These are phyloP conservation scores for Cryptococcus deneoformans DNA, from an alignment of 1,284 basidiomycete genomes.

Conservation along the genomic window DNA sequence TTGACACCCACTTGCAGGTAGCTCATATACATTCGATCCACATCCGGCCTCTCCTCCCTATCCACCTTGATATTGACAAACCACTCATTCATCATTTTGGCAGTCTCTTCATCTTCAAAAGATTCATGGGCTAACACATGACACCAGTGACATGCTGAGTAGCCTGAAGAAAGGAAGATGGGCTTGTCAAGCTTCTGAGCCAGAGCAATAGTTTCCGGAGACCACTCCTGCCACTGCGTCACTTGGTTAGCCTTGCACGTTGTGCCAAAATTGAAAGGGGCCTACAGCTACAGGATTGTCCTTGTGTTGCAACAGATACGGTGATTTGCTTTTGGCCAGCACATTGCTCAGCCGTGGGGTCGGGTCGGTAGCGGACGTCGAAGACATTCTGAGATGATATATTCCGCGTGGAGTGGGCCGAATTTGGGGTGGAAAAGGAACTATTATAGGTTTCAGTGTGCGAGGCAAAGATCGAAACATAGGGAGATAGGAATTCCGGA, in stretches of 20 bases:
- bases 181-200: conserved; percentile 50
- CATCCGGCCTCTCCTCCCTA: conserved; percentile 54
- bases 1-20: conserved; percentile 45
- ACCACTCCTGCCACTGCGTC: conserved; percentile 54
- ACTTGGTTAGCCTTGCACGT: not conserved
- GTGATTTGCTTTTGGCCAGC: conserved; percentile 50
- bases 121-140: conserved; percentile 49
- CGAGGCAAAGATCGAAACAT: no score
- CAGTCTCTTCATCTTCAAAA: conserved; percentile 51
- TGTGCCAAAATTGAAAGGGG: not conserved
- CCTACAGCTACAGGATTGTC: conserved; percentile 49
- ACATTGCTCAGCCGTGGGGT: conserved; percentile 35
- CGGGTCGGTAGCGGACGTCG: not conserved
- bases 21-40: conserved; percentile 54
- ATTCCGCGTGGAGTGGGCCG: no score
- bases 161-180: conserved; percentile 55
- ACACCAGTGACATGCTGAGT: conserved; percentile 49
- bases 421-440: no score
- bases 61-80: conserved; percentile 55
- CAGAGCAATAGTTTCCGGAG: conserved; percentile 49
- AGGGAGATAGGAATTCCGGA: no score
- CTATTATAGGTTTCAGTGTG: no score
- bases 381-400: no score
- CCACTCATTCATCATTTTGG: conserved; percentile 52
- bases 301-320: conserved; percentile 53